Conservation (phyloP, 495 filamentous ascomycete species). For the Talaromyces adpressus region DNA sequence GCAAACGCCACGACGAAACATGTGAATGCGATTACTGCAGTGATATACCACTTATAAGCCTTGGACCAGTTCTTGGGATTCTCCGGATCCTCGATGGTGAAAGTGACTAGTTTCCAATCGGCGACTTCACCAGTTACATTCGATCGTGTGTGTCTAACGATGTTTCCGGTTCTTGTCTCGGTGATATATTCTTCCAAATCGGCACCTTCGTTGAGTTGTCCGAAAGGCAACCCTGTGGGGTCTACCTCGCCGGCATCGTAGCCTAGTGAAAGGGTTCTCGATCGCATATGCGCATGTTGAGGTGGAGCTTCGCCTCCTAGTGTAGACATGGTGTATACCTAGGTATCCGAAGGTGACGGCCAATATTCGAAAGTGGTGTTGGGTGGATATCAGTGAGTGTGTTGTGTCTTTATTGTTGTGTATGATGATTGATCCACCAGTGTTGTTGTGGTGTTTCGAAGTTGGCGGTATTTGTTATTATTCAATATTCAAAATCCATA, state of each 20-base stretch:
- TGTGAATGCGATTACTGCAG: constrained; percentile 47
- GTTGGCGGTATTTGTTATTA: not conserved
- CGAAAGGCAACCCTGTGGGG: constrained; percentile 50
- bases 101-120: constrained; percentile 68
- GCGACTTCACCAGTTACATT: constrained; percentile 43
- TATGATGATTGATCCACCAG: not conserved
- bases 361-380: not conserved
- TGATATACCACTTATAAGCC: constrained; percentile 59
- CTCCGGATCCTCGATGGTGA: constrained; percentile 51
- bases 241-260: constrained; percentile 17
- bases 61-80: constrained; percentile 58
- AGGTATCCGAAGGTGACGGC: not conserved
- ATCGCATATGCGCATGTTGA: not conserved
- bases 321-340: constrained; percentile 2
- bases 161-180: constrained; percentile 53
- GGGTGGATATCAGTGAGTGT: not conserved
- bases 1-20: constrained; percentile 64
- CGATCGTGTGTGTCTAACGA: constrained; percentile 47
- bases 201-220: constrained; percentile 51
- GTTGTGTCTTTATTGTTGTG: not conserved
- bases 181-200: constrained; percentile 57
- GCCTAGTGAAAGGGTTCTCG: constrained; percentile 18
- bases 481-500: not conserved
- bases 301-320: constrained; percentile 1
- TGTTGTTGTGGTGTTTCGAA: not conserved